Evolutionary conservation across 805 yeast species (phyloP).

Genomic region (Diddensiella caesifluorescens): DNA sequence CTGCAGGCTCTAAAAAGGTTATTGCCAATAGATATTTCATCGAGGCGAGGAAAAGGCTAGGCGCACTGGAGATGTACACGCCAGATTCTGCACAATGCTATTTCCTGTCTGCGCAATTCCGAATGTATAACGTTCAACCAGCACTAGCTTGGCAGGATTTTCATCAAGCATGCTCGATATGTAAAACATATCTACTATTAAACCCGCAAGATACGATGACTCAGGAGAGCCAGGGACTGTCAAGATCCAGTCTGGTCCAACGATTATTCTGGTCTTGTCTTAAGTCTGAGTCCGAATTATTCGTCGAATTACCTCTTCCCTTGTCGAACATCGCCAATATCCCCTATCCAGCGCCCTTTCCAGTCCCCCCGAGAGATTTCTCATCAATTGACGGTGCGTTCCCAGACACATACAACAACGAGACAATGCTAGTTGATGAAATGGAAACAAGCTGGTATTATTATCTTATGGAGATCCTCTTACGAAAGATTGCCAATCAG

Average conservation of each 20-base stretch:
- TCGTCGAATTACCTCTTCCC: conserved; percentile 16
- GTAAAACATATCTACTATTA: conserved; percentile 12
- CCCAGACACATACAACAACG: conserved; percentile 9
- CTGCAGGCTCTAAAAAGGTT: conserved; percentile 7
- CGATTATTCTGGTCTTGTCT: conserved; percentile 20
- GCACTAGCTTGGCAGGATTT: conserved; percentile 17
- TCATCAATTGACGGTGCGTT: conserved; percentile 12
- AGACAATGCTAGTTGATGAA: conserved; percentile 8
- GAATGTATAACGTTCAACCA: conserved; percentile 18
- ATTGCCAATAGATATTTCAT: conserved; percentile 16
- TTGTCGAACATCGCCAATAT: conserved; percentile 17
- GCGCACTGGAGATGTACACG: conserved; percentile 11
- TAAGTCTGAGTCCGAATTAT: conserved; percentile 17
- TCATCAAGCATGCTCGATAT: conserved; percentile 18
- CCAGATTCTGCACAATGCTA: conserved; percentile 16
- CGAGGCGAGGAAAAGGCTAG: conserved; percentile 18
- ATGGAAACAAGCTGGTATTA: conserved; percentile 19
- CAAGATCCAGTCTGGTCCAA: conserved; percentile 15
- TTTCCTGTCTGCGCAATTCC: conserved; percentile 15
- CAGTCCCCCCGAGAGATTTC: conserved; percentile 16
- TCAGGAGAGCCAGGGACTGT: background rate
- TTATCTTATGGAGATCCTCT: conserved; percentile 16
- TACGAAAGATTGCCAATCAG: conserved; percentile 13
- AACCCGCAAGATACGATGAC: conserved; percentile 4
- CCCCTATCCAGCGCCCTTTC: conserved; percentile 16